These are phyloP conservation scores for Trichoderma harzianum DNA, from an alignment of 2,329 filamentous ascomycete genomes.

Conservation along the genomic window DNA sequence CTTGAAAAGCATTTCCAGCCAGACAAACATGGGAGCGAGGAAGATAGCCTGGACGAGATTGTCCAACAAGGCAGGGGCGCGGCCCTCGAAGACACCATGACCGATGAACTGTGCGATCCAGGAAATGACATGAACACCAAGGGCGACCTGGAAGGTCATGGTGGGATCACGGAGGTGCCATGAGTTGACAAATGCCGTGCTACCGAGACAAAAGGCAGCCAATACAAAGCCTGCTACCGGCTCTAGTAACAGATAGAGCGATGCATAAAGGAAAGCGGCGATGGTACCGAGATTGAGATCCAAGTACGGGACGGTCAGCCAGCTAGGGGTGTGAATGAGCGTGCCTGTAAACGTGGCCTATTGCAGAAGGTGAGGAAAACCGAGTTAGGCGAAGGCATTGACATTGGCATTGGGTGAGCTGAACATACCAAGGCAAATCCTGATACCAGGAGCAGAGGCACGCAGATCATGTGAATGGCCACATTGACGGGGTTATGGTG, in stretches of 20 bases:
- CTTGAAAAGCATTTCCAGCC: slow-evolving; percentile 88
- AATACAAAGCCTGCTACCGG: slow-evolving; percentile 83
- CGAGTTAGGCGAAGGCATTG: background rate
- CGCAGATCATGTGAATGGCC: slow-evolving; percentile 74
- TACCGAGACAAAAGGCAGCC: slow-evolving; percentile 70
- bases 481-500: slow-evolving; percentile 77
- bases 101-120: slow-evolving; percentile 93
- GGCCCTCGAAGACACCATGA: slow-evolving; percentile 82
- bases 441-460: slow-evolving; percentile 71
- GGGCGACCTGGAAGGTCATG: slow-evolving; percentile 53
- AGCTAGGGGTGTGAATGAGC: slow-evolving; percentile 62
- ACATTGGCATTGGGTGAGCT: too few relatives aligned
- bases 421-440: slow-evolving; percentile 65
- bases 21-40: slow-evolving; percentile 92
- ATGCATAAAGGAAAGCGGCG: slow-evolving; percentile 64
- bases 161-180: slow-evolving; percentile 57
- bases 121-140: slow-evolving; percentile 65
- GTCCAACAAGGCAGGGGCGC: slow-evolving; percentile 84
- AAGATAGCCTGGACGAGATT: slow-evolving; percentile 90
- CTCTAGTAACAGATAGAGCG: slow-evolving; percentile 86
- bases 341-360: slow-evolving; percentile 61
- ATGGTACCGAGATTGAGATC: slow-evolving; percentile 65
- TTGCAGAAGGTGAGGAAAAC: slow-evolving; percentile 9
- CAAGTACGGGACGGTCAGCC: slow-evolving; percentile 65
- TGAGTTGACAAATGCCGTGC: slow-evolving; percentile 73